Conservation (phyloP, 2,329 filamentous ascomycete species). For the Aspergillus unguis region DNA sequence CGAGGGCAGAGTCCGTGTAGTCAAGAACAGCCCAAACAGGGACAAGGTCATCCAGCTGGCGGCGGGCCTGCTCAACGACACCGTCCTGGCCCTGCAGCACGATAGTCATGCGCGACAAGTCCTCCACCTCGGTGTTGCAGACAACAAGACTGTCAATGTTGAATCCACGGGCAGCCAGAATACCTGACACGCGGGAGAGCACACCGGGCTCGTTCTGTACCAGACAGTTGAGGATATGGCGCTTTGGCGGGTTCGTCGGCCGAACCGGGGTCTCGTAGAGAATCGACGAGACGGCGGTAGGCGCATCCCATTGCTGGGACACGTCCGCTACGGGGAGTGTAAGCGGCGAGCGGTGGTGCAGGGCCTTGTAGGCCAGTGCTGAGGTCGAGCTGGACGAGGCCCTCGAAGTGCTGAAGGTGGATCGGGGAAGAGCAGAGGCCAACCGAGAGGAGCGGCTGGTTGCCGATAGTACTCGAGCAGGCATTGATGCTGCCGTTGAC, state of each 20-base stretch:
- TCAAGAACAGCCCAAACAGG: constrained; percentile 98
- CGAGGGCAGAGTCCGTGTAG: constrained; percentile 87
- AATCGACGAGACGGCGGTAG: constrained; percentile 94
- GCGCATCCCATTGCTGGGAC: constrained; percentile 78
- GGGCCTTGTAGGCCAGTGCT: constrained; percentile 93
- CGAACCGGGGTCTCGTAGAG: constrained; percentile 95
- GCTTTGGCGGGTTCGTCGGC: constrained; percentile 78
- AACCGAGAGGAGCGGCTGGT: constrained; percentile 28
- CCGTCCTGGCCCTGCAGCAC: constrained; percentile 94
- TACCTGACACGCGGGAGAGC: constrained; percentile 91
- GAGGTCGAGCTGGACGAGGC: constrained; percentile 68
- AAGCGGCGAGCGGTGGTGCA: constrained; percentile 84
- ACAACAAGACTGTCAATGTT: constrained; percentile 99
- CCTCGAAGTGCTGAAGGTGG: constrained; percentile 25
- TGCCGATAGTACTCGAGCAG: constrained; percentile 22
- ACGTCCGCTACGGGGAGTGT: constrained; percentile 73
- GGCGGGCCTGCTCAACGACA: constrained; percentile 92
- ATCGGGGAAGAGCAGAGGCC: constrained; percentile 28
- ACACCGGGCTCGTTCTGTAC: constrained; percentile 99
- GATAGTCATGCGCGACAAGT: constrained; percentile 97
- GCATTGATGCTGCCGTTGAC: constrained; percentile 28
- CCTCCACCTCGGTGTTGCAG: constrained; percentile 95
- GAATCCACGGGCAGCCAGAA: constrained; percentile 92
- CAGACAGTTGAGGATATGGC: constrained; percentile 95
- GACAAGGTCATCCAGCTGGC: constrained; percentile 93